phyloP scores from a whole-genome alignment of 2,329 filamentous ascomycete genomes.

The Seiridium cupressi region DNA sequence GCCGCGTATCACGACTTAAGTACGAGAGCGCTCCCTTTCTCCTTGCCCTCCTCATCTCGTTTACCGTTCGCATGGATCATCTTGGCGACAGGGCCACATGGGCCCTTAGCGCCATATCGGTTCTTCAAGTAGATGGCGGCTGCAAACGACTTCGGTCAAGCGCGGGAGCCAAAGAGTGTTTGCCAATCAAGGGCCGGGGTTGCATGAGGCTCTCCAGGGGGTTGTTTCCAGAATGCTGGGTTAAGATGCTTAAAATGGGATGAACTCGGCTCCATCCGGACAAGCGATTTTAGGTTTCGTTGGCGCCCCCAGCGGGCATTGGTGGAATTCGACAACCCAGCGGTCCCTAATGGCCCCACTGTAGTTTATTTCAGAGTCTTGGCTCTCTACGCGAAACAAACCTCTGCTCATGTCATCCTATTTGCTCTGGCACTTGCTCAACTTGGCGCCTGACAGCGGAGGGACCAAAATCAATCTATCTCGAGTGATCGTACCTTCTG shows the following conservation, averaged over 20 bases:
- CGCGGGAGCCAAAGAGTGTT: background rate
- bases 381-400: background rate
- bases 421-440: background rate
- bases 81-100: background rate
- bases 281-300: background rate
- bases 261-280: constrained; percentile 3
- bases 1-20: background rate
- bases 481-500: too few relatives aligned
- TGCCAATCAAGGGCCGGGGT: background rate
- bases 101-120: constrained; percentile 1
- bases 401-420: background rate
- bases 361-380: constrained; percentile 1
- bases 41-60: background rate
- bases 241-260: background rate
- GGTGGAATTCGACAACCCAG: background rate
- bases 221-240: background rate
- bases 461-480: background rate
- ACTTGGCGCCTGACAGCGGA: background rate
- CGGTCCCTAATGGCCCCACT: background rate
- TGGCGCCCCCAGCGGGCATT: background rate
- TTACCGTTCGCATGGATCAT: background rate
- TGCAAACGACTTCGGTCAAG: background rate
- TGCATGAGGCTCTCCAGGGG: background rate
- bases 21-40: background rate
- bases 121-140: background rate